Evolutionary conservation across 2,329 filamentous ascomycete species (phyloP), one percentile per base, ranked within the genome.

Genomic region (Penicillium oxalicum): DNA sequence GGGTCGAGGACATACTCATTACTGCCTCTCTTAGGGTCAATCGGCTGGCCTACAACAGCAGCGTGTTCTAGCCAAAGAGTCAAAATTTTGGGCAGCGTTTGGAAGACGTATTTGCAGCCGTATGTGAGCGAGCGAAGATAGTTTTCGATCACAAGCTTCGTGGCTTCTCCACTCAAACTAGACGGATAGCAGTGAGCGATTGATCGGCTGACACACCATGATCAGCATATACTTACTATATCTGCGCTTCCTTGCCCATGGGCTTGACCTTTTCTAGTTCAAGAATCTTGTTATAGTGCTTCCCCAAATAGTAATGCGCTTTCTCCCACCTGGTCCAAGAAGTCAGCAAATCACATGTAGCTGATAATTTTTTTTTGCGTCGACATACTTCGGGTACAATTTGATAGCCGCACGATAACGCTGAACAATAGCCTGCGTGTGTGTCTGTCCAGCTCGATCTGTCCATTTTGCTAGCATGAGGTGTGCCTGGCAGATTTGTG

Each of bases 391-490:
- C 8, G 63, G 61, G 51, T 74, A 67, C 35, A 71, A 64, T 44
- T 70, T 70, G 40, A 73, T 75, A 26, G 91, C 91, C 56, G 86
- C 81, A 53, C 90, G 85, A 61, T 96, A 98, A 62, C 88, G 88
- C 46, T 83, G 79, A 40, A 88, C 82, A 54, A 97, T 79, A 4
- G 87, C 83, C 39, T 82, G 79, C 4, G 88, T 87, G 61, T 95
- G 87, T 1, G 90, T 95, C 67, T 97, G 91, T 4, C 93, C 93
- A n/a, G 91, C 88, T 48, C 80, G 84, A 63, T 97, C 94, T 27
- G 96, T 83, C 94, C 94, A 99, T 66, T 96, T 97, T 9, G 93
- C 93, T 26, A 96, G 80, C 33, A 97, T 77, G 7, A 99, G 77
- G 63, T 95, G 84, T 25, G 93, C 91, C 66, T 89, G 40, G 42